phyloP scores from a whole-genome alignment of 371 early-diverging fungal genomes.

The Phascolomyces articulosus region DNA sequence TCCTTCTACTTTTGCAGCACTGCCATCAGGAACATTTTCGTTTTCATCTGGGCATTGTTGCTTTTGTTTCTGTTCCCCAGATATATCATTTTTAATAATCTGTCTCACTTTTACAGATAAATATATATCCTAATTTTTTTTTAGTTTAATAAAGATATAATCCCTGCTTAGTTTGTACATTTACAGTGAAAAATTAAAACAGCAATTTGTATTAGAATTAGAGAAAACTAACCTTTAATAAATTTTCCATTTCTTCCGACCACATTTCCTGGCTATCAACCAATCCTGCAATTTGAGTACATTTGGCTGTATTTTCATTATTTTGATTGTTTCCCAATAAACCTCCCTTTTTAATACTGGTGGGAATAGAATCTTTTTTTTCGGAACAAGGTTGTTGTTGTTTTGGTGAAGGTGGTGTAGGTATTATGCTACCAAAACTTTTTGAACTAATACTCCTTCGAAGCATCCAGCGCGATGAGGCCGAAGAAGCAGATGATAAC shows the following conservation, averaged over 20 bases:
- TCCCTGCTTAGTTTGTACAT: too few species aligned
- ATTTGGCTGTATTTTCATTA: neutral
- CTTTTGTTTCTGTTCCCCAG: neutral
- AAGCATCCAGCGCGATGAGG: neutral
- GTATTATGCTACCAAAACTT: neutral
- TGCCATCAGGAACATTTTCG: too few species aligned
- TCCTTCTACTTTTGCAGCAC: neutral
- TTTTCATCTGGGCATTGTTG: neutral
- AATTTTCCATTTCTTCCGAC: conserved; percentile 26
- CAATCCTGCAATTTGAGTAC: neutral
- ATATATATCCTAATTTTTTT: conserved; percentile 31
- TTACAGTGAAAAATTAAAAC: too few species aligned
- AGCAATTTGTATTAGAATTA: too few species aligned
- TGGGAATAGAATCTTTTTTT: neutral
- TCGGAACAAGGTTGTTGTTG: neutral
- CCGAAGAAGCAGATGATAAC: conserved; percentile 12
- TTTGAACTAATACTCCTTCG: conserved; percentile 7
- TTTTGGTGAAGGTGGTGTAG: neutral
- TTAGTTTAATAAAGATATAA: neutral
- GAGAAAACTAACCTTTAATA: conserved; percentile 25
- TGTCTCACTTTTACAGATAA: conserved; percentile 21
- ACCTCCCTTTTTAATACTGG: neutral
- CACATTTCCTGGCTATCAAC: conserved; percentile 22
- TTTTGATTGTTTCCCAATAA: neutral
- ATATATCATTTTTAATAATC: conserved; percentile 21